Conservation (phyloP, 176 grass and related monocot genomes). For the Cocos nucifera region DNA sequence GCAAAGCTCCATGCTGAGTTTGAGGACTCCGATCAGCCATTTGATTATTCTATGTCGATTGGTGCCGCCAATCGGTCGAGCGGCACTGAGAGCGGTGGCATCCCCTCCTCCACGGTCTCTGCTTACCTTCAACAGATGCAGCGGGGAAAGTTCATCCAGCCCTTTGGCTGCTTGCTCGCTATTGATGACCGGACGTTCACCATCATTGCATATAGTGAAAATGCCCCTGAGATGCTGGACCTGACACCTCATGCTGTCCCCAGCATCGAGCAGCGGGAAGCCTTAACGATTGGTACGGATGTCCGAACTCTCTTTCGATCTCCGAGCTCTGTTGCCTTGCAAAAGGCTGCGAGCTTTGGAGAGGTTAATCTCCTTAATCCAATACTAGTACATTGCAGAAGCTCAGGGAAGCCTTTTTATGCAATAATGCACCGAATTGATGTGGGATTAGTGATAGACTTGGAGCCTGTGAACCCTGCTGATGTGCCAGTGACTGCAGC, state of each 20-base stretch:
- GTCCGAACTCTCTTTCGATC: slow-evolving; percentile 66
- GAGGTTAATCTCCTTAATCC: slow-evolving; percentile 85
- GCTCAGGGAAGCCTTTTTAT: slow-evolving; percentile 91
- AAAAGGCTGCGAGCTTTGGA: slow-evolving; percentile 70
- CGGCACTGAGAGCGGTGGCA: slow-evolving; percentile 13
- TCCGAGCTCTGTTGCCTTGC: slow-evolving; percentile 54
- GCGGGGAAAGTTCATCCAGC: slow-evolving; percentile 73
- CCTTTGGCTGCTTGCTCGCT: slow-evolving; percentile 82
- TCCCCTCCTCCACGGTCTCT: slow-evolving; percentile 37
- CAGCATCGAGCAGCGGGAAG: slow-evolving; percentile 78
- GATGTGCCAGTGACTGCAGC: slow-evolving; percentile 74
- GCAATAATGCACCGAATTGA: slow-evolving; percentile 81
- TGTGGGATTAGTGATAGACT: slow-evolving; percentile 71
- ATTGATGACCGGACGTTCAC: slow-evolving; percentile 53
- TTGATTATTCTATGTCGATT: slow-evolving; percentile 63
- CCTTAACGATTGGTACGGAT: slow-evolving; percentile 52
- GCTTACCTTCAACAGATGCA: slow-evolving; percentile 71
- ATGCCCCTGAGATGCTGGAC: slow-evolving; percentile 95
- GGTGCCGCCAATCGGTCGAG: slow-evolving; percentile 20
- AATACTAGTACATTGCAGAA: slow-evolving; percentile 81
- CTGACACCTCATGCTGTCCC: slow-evolving; percentile 82
- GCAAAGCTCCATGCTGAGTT: slow-evolving; percentile 74
- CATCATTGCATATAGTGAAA: slow-evolving; percentile 80
- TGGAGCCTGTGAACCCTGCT: slow-evolving; percentile 76
- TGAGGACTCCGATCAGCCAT: slow-evolving; percentile 49